phyloP scores from a whole-genome alignment of 495 filamentous ascomycete species.

The Hypoxylon subgilvum region DNA sequence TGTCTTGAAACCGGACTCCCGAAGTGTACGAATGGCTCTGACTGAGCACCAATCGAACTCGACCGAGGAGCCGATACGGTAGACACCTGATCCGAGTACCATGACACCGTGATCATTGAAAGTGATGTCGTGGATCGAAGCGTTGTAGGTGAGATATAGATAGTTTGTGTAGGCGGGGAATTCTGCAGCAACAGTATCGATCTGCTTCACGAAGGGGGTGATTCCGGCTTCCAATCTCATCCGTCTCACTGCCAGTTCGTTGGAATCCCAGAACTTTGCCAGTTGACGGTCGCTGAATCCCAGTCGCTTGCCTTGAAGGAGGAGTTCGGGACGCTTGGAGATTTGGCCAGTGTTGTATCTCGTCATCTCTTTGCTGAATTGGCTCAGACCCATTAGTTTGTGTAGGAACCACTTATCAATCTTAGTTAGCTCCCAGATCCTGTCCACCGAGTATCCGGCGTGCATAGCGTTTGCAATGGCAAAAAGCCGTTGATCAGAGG shows the following conservation, averaged over 20 bases:
- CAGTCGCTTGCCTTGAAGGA: constrained; percentile 85
- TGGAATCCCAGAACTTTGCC: constrained; percentile 91
- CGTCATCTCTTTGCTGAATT: constrained; percentile 81
- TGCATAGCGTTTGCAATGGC: constrained; percentile 98
- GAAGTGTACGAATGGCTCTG: constrained; percentile 88
- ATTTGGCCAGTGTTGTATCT: constrained; percentile 73
- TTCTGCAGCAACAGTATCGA: constrained; percentile 97
- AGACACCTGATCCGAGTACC: constrained; percentile 96
- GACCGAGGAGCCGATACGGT: constrained; percentile 95
- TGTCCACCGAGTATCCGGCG: constrained; percentile 87
- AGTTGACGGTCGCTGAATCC: constrained; percentile 94
- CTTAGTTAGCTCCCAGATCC: constrained; percentile 96
- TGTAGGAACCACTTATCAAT: constrained; percentile 98
- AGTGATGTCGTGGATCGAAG: constrained; percentile 78
- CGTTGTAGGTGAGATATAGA: constrained; percentile 96
- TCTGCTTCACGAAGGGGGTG: constrained; percentile 90
- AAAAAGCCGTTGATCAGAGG: constrained; percentile 95
- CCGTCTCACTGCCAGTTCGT: constrained; percentile 84
- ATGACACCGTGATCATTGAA: constrained; percentile 92
- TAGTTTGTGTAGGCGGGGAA: constrained; percentile 97
- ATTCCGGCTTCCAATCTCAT: constrained; percentile 84
- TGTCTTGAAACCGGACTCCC: constrained; percentile 87
- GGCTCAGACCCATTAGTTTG: constrained; percentile 85
- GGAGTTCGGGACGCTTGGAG: constrained; percentile 57
- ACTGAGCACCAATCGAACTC: constrained; percentile 99